Evolutionary conservation across 2,329 filamentous ascomycete species (phyloP), one percentile per base, ranked within the genome.

Genomic region (Colletotrichum navitas): DNA sequence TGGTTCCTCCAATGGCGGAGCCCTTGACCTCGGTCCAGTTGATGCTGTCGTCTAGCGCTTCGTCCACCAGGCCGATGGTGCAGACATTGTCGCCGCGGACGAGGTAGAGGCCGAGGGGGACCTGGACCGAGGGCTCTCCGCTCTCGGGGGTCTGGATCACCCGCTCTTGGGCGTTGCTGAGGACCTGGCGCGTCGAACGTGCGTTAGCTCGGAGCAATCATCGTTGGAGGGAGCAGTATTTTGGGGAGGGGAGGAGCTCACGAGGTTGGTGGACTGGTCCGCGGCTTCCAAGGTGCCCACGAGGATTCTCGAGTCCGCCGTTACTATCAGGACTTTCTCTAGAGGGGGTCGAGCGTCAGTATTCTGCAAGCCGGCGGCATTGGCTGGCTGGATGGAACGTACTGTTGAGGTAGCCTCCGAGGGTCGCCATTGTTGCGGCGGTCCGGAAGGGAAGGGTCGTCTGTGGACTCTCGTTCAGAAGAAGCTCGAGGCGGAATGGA

Each of bases 11-110:
- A 77, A 98, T 92, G 39, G 92, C 90, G 71, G 91, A 90, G 5
- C 95, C 95, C 79, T 93, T 92, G 49, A 99, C 96, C 81, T 97
- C 91, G 26, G 88, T 87, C 96, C 96, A 99, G 83, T 98, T 92
- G 79, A 99, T 98, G 77, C 92, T 94, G 49, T 87, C 88, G 83
- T 99, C 96, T 71, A 98, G 85, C 76, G 93, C 88, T 82, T 97
- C 95, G 80, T 99, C 94, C 41, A 99, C 91, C 68, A 97, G 85
- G 2, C 96, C 96, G 69, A 96, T 93, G 21, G 97, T 87, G 73
- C 94, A 95, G 59, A 99, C 95, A 78, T 97, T 98, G 80, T 99
- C 96, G 63, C 96, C 96, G 72, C 96, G 89, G 68, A 99, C 93
- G 69, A 99, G 88, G 80, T 98, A 98, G 7, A 98, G 84, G 1